Conservation (phyloP, 495 filamentous ascomycete genomes). For the Podospora comata region DNA sequence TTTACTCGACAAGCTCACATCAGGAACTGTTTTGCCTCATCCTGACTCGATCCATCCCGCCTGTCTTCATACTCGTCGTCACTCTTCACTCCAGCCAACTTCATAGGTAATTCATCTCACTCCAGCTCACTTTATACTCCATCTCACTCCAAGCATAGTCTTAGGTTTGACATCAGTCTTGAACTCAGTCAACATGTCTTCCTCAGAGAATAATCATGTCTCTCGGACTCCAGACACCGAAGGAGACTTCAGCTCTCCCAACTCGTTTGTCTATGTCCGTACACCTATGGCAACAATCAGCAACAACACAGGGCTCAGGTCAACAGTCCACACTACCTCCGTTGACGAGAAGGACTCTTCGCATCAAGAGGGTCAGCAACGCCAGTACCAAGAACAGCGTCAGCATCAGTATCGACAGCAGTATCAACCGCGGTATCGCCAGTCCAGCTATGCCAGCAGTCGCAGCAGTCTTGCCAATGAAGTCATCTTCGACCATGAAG, state of each 20-base stretch:
- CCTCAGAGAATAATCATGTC: neutral
- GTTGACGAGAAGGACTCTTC: neutral
- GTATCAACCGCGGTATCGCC: too few species aligned
- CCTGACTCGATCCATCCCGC: neutral
- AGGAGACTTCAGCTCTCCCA: neutral
- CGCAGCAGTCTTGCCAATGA: neutral
- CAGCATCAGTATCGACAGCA: too few species aligned
- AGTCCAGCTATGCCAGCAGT: neutral
- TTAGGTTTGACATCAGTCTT: neutral
- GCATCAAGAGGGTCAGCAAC: neutral
- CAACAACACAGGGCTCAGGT: neutral
- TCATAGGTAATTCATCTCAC: too few species aligned
- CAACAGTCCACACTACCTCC: neutral
- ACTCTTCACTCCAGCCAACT: too few species aligned
- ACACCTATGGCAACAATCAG: neutral
- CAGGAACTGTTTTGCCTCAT: neutral
- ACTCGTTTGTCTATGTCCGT: neutral
- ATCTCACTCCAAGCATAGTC: neutral
- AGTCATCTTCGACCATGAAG: neutral
- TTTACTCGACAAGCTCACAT: neutral
- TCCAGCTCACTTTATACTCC: neutral
- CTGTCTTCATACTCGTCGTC: neutral
- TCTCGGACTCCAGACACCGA: neutral
- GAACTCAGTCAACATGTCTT: neutral
- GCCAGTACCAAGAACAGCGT: too few species aligned